These are phyloP conservation scores for Macrophomina pseudophaseolina DNA, from an alignment of 2,329 filamentous ascomycete species.

Conservation along the genomic window DNA sequence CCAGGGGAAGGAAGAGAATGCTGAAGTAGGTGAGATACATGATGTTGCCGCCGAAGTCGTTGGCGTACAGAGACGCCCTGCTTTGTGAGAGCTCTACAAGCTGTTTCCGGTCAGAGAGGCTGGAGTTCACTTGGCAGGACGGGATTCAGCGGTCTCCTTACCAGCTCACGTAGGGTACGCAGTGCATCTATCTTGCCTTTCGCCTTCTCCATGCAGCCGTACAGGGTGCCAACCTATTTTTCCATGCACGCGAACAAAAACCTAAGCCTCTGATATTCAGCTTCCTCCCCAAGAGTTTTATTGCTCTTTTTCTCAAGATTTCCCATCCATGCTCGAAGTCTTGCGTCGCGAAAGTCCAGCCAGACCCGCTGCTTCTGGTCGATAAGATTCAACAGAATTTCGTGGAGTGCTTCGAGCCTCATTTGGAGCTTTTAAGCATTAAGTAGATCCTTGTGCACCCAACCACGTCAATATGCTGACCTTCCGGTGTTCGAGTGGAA, in stretches of 20 bases:
- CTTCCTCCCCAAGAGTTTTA: not conserved
- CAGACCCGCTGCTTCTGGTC: not conserved
- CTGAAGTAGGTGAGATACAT: conserved; percentile 21
- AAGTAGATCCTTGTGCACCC: not conserved
- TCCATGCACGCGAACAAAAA: not conserved
- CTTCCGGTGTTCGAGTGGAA: not conserved
- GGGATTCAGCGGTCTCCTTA: not conserved
- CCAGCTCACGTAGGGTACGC: not conserved
- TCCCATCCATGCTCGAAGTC: not conserved
- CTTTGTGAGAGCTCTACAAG: conserved; percentile 18
- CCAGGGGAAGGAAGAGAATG: conserved; percentile 22
- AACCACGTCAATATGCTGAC: not conserved
- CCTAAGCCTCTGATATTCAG: not conserved
- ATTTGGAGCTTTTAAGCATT: not conserved
- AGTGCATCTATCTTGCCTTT: not conserved
- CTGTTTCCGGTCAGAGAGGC: not conserved
- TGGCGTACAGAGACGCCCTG: conserved; percentile 18
- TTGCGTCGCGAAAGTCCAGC: conserved; percentile 2
- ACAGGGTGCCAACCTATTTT: not conserved
- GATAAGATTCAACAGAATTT: not conserved
- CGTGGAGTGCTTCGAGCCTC: not conserved
- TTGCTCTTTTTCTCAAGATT: not conserved
- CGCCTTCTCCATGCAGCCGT: not conserved
- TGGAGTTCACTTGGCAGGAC: not conserved
- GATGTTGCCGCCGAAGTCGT: conserved; percentile 15